These are phyloP conservation scores for Penicillium sp. DNA, from an alignment of 2,329 filamentous ascomycete genomes.

Conservation along the genomic window DNA sequence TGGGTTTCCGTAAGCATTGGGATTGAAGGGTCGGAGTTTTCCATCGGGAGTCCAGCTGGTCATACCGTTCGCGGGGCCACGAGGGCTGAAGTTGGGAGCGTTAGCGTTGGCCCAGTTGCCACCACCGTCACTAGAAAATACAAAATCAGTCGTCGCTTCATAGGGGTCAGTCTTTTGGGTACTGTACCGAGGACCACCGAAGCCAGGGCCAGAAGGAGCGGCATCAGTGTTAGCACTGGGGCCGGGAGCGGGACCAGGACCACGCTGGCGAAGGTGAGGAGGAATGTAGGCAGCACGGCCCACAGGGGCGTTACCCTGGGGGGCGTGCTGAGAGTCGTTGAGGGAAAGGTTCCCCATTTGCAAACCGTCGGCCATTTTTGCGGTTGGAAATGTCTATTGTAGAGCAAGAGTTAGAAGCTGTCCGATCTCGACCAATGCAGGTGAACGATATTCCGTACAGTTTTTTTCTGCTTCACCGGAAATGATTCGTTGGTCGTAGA, in stretches of 20 bases:
- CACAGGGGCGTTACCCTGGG: conserved; percentile 44
- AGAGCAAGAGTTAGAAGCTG: conserved; percentile 13
- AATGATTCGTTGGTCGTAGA: conserved; percentile 7
- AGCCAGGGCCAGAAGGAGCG: conserved; percentile 33
- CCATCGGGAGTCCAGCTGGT: conserved; percentile 36
- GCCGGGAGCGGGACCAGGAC: conserved; percentile 16
- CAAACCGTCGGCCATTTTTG: conserved; percentile 42
- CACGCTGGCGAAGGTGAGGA: conserved; percentile 57
- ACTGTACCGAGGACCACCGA: conserved; percentile 37
- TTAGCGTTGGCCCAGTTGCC: conserved; percentile 56
- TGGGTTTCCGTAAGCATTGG: conserved; percentile 61
- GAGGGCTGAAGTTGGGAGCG: conserved; percentile 57
- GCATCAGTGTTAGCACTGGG: conserved; percentile 33
- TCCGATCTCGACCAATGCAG: background rate
- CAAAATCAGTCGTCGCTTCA: conserved; percentile 13
- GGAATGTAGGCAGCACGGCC: conserved; percentile 65
- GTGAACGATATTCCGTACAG: conserved; percentile 12
- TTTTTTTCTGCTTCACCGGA: conserved; percentile 16
- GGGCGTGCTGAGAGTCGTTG: conserved; percentile 62
- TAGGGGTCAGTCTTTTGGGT: conserved; percentile 13
- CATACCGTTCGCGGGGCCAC: conserved; percentile 41
- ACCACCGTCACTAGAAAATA: conserved; percentile 30
- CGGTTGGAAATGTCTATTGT: conserved; percentile 16
- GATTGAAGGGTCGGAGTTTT: conserved; percentile 53
- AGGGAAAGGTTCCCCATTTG: conserved; percentile 47